These are phyloP conservation scores for Pisolithus thermaeus DNA, from an alignment of 1,284 basidiomycete genomes.

Conservation along the genomic window DNA sequence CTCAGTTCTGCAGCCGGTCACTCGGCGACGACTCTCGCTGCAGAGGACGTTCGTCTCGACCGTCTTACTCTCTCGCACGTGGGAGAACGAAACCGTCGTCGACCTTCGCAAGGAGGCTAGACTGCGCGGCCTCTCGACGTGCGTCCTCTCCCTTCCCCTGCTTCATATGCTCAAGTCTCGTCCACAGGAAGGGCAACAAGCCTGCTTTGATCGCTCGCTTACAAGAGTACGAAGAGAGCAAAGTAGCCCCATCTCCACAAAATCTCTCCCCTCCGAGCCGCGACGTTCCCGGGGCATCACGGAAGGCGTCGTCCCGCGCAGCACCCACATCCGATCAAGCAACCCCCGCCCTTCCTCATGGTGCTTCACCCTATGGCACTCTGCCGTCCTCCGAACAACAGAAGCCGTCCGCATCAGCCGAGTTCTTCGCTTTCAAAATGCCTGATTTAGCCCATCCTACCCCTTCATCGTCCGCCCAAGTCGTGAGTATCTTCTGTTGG, in stretches of 20 bases:
- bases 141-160: conserved; percentile 25
- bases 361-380: conserved; percentile 31
- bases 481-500: conserved; percentile 42
- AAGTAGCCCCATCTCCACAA: conserved; percentile 6
- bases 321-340: conserved; percentile 16
- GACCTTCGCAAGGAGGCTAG: conserved; percentile 63
- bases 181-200: conserved; percentile 53
- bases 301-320: conserved; percentile 32
- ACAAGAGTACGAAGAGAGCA: conserved; percentile 41
- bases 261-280: conserved; percentile 11
- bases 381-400: conserved; percentile 24
- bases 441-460: conserved; percentile 47
- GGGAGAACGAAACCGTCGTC: conserved; percentile 57
- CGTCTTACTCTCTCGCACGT: conserved; percentile 58
- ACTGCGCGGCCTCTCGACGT: conserved; percentile 59
- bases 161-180: conserved; percentile 1
- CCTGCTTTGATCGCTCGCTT: conserved; percentile 50
- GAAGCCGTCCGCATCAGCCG: conserved; percentile 15
- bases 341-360: conserved; percentile 15
- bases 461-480: conserved; percentile 44
- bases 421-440: conserved; percentile 45
- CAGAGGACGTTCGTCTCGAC: conserved; percentile 53
- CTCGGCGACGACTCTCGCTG: conserved; percentile 8
- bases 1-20: conserved; percentile 22
- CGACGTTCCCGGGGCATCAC: conserved; percentile 16